Percentiles rank a stretch among this genome's conserved stretches.
Evolutionary conservation across 2,329 filamentous ascomycete genomes (phyloP).

Genomic region (Penicillium polonicum): DNA sequence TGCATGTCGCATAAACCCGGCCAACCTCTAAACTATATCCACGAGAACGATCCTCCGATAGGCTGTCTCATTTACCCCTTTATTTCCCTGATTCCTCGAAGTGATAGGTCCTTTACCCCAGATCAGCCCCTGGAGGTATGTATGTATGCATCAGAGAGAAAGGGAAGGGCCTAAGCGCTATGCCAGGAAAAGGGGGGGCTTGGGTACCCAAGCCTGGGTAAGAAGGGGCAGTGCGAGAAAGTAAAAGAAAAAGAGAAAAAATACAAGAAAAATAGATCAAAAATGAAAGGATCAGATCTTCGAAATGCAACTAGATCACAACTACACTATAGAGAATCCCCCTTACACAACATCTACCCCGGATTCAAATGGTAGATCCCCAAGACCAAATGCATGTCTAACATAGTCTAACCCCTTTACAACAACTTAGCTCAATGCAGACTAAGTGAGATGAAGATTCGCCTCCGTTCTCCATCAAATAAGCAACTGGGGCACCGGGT

Average conservation of each 20-base stretch:
- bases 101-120: neutral
- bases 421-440: too few relatives aligned
- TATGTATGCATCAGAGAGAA: neutral
- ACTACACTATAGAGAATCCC: neutral
- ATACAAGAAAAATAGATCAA: neutral
- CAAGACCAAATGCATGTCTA: neutral
- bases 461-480: slow-evolving; percentile 7
- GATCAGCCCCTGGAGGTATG: neutral
- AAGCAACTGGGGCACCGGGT: slow-evolving; percentile 9
- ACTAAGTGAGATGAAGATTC: slow-evolving; percentile 9
- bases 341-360: slow-evolving; percentile 14
- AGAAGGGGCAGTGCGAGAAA: neutral
- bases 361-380: slow-evolving; percentile 7
- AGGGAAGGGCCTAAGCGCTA: neutral
- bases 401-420: neutral
- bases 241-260: neutral
- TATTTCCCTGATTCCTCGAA: neutral
- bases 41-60: neutral
- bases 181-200: neutral
- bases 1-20: neutral
- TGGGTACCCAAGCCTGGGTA: neutral
- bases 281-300: neutral
- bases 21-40: neutral
- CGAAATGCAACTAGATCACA: neutral
- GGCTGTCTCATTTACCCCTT: neutral